These are phyloP conservation scores for Periglandula ipomoeae DNA, from an alignment of 2,329 filamentous ascomycete genomes.

Conservation along the genomic window DNA sequence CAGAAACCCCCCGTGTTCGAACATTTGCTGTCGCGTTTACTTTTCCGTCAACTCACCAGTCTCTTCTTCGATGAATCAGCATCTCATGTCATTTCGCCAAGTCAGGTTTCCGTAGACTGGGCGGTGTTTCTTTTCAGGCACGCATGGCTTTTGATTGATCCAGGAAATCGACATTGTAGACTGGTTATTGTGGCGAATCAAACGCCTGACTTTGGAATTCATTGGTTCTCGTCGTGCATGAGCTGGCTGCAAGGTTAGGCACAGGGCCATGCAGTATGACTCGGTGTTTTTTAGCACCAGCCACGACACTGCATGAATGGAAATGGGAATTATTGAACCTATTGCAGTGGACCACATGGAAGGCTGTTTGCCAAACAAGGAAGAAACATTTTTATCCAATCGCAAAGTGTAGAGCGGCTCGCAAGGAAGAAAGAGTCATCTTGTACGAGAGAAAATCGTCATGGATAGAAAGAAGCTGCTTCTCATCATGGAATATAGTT, in stretches of 20 bases:
- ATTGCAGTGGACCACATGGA: background rate
- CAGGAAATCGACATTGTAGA: background rate
- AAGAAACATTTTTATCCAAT: background rate
- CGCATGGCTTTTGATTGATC: background rate
- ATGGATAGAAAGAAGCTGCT: no score
- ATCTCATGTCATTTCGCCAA: no score
- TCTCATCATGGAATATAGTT: background rate
- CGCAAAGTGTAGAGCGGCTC: background rate
- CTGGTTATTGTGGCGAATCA: background rate
- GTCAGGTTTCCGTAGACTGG: no score
- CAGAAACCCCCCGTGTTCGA: no score
- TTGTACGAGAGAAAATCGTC: background rate
- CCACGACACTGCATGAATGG: background rate
- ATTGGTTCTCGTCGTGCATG: background rate
- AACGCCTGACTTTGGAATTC: background rate
- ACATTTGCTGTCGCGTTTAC: no score
- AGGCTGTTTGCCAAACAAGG: background rate
- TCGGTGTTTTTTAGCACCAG: background rate
- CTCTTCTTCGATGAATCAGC: no score
- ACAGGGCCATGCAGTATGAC: no score
- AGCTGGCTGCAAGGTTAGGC: background rate
- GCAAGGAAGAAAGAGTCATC: background rate
- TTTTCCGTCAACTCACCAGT: no score
- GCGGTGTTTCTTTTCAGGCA: background rate
- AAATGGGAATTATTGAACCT: background rate